Base-by-base conservation (phyloP, 495 filamentous ascomycete genomes). In the Rostrohypoxylon terebratum region DNA sequence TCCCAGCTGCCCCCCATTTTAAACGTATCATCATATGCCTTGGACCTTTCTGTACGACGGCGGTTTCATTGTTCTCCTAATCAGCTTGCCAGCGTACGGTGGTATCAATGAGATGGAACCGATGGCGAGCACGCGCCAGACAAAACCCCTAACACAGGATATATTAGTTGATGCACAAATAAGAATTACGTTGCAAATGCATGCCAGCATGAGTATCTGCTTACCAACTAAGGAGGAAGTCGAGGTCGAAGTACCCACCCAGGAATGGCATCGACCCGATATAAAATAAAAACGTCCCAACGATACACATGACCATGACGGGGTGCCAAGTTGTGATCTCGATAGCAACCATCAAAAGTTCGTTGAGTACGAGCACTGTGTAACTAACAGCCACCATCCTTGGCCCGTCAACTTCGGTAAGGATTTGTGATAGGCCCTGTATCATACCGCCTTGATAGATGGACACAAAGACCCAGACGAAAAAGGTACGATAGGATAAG, bases 271-370 rank as follows among this genome's bases (percentile, higher is more conserved):
- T 84, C 63, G 88, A 93, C 11, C 88, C 93, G 6, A 96, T 83
- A 75, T 93, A 99, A 40, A 94, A 68, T 33, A 92, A 68, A 18
- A 90, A 88, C 0, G 96, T 99, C 1, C 93, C 94, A 2, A 97
- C 66, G 58, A 98, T 87, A 47, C 86, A 89, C 66, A 94, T 81
- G 40, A 96, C 90, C 96, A 98, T 99, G 66, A 97, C 87, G 48
- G 90, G 90, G 77, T 99, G 96, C 96, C 96, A 98, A 6, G 96
- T 99, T 9, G 93, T 97, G 73, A 99, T 91, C 73, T 97, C 93
- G 45, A 95, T 90, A 4, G 94, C 94, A 10, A 98, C 96, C 96
- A 99, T 99, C 53, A 95, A 86, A 59, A 99, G 85, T 77, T 99
- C 96, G 77, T 98, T 98, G 58, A 99, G 81, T 10, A 99, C 90